Percentiles rank a stretch among this genome's conserved stretches.
These are phyloP conservation scores for Ploettnerulaceae sp. DNA, from an alignment of 2,329 filamentous ascomycete species.

Conservation along the genomic window DNA sequence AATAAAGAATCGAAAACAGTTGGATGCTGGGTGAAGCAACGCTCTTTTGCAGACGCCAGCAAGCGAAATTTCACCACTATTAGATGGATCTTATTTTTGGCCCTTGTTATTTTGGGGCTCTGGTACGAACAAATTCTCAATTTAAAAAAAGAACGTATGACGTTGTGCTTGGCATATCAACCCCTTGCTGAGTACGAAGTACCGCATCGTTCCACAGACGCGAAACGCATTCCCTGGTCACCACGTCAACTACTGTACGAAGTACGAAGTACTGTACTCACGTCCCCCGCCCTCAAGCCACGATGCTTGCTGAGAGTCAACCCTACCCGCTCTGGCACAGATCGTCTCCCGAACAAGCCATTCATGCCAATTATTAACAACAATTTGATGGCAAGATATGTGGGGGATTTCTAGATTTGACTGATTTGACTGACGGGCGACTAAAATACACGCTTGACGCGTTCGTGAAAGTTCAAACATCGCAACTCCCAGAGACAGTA, in stretches of 20 bases:
- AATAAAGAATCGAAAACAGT: no score
- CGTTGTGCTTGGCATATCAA: slow-evolving; percentile 7
- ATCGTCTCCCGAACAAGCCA: not conserved
- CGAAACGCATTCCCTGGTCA: slow-evolving; percentile 10
- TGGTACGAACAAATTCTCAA: not conserved
- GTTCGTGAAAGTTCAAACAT: slow-evolving; percentile 4
- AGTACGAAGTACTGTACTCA: no score
- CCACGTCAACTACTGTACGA: slow-evolving; percentile 9
- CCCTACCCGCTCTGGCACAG: slow-evolving; percentile 2
- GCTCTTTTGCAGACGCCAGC: no score
- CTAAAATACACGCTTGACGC: slow-evolving; percentile 15
- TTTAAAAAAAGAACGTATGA: slow-evolving; percentile 16
- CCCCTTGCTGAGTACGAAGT: not conserved
- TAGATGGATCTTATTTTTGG: no score
- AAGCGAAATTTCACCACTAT: no score
- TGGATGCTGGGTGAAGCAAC: no score
- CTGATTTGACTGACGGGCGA: no score
- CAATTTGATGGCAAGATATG: no score
- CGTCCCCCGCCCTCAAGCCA: slow-evolving; percentile 3
- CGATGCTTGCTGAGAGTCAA: not conserved
- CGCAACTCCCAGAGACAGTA: not conserved
- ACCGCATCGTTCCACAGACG: slow-evolving; percentile 9
- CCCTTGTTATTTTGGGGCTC: no score
- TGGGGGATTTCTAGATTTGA: no score
- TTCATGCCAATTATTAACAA: no score